These are phyloP conservation scores for Psilocybe cyanescens DNA, from an alignment of 768 basidiomycete genomes.

Conservation along the genomic window DNA sequence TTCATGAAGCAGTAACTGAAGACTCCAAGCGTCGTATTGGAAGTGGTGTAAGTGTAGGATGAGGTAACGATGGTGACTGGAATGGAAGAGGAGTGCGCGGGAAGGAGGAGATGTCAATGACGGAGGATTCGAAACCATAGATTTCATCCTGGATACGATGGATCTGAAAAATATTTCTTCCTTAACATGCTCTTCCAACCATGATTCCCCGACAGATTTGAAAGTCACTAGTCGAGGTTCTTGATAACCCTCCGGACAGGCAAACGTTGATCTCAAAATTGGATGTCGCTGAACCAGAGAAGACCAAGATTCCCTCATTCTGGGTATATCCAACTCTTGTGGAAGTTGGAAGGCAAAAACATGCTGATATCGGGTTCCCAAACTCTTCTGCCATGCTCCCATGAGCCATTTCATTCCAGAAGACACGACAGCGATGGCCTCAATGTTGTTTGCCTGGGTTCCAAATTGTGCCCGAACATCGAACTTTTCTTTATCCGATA, in stretches of 20 bases:
- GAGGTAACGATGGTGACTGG: slow-evolving; percentile 24
- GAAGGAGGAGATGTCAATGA: slow-evolving; percentile 24
- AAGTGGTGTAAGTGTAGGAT: slow-evolving; percentile 47
- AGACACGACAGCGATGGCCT: slow-evolving; percentile 27
- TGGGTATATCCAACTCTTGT: slow-evolving; percentile 27
- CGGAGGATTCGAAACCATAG: slow-evolving; percentile 27
- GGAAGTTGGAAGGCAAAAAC: slow-evolving; percentile 44
- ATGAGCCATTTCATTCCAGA: slow-evolving; percentile 41
- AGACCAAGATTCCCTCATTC: slow-evolving; percentile 40
- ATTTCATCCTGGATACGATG: slow-evolving; percentile 26
- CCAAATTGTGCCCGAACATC: slow-evolving; percentile 24
- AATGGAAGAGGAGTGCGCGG: slow-evolving; percentile 27
- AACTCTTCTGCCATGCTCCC: slow-evolving; percentile 47
- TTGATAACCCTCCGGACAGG: slow-evolving; percentile 24
- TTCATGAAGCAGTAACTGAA: slow-evolving; percentile 42
- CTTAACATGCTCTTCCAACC: slow-evolving; percentile 18
- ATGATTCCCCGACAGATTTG: slow-evolving; percentile 20
- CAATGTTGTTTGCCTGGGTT: slow-evolving; percentile 17
- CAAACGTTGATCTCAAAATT: slow-evolving; percentile 48
- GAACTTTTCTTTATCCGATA: slow-evolving; percentile 19
- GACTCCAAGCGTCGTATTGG: slow-evolving; percentile 54
- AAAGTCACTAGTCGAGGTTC: slow-evolving; percentile 33
- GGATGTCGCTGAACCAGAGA: slow-evolving; percentile 36
- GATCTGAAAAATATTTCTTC: slow-evolving; percentile 12
- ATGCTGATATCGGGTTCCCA: slow-evolving; percentile 44